phyloP scores from a whole-genome alignment of 805 yeast species.

The Starmerella floricola region DNA sequence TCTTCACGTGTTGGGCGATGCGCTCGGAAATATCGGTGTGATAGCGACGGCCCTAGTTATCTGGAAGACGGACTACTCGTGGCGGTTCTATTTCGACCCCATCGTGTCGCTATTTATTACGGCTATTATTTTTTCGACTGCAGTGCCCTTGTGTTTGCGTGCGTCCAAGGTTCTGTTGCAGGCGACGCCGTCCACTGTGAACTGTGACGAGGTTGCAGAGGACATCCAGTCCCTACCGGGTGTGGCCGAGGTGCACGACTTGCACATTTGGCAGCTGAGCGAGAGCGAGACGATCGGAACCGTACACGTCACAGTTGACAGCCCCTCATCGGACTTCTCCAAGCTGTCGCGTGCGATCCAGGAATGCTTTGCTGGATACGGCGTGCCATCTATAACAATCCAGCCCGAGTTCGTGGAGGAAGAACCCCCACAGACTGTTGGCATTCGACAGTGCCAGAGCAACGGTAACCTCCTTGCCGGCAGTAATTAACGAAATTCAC shows the following conservation, averaged over 20 bases:
- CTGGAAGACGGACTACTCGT: conserved; percentile 82
- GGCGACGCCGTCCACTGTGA: conserved; percentile 79
- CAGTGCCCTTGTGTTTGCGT: conserved; percentile 75
- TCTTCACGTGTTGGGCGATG: conserved; percentile 91
- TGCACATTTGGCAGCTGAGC: conserved; percentile 92
- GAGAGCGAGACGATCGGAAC: conserved; percentile 81
- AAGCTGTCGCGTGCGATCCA: conserved; percentile 64
- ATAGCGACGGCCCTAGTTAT: conserved; percentile 79
- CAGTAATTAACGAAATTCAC: background rate
- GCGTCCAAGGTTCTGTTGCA: conserved; percentile 81
- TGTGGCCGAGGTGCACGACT: conserved; percentile 79
- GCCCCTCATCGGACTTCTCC: conserved; percentile 54
- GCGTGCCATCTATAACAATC: conserved; percentile 86
- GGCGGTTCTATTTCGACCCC: conserved; percentile 85
- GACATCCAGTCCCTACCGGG: conserved; percentile 59
- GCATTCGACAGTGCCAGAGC: conserved; percentile 18
- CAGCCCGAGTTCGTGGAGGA: conserved; percentile 71
- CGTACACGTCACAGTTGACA: conserved; percentile 65
- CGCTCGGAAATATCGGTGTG: conserved; percentile 89
- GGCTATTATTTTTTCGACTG: conserved; percentile 75
- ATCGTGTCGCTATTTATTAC: conserved; percentile 75
- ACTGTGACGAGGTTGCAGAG: conserved; percentile 58
- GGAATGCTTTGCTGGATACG: conserved; percentile 65
- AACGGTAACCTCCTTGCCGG: conserved; percentile 16
- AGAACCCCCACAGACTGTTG: background rate